Evolutionary conservation across 768 basidiomycete species (phyloP).

Genomic region (Candolleomyces efflorescens): DNA sequence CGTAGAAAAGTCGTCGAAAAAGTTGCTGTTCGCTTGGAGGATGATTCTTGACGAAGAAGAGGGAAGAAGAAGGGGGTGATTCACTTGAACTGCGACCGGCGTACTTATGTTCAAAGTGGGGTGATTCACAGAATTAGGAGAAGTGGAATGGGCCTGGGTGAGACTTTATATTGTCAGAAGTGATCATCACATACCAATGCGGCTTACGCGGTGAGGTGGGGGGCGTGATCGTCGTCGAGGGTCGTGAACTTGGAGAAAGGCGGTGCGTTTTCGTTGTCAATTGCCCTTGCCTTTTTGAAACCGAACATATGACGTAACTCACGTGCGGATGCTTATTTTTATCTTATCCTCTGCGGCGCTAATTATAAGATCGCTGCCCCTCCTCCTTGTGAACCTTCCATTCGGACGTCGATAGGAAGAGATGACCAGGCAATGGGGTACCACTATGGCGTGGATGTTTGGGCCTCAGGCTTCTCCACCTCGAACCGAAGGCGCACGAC

Average conservation of each 20-base stretch:
- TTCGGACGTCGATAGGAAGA: too few species aligned
- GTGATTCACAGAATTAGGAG: constrained; percentile 14
- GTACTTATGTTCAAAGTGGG: constrained; percentile 11
- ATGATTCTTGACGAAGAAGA: neutral
- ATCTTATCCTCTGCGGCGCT: too few species aligned
- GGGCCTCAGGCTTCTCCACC: too few species aligned
- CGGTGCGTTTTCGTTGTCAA: neutral
- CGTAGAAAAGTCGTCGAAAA: neutral
- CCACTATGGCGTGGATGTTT: too few species aligned
- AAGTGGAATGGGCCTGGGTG: neutral
- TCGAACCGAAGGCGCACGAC: too few species aligned
- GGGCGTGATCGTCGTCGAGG: neutral
- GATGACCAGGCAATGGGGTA: too few species aligned
- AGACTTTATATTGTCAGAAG: constrained; percentile 8
- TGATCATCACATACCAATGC: neutral
- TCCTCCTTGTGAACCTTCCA: too few species aligned
- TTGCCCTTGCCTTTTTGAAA: neutral
- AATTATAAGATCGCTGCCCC: too few species aligned
- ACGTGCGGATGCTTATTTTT: neutral
- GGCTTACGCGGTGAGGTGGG: neutral
- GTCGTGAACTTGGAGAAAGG: neutral
- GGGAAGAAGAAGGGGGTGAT: neutral
- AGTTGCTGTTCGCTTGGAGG: neutral
- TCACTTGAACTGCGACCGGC: constrained; percentile 9
- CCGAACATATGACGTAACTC: neutral